A percentile compares a stretch with the other conserved stretches of the same genome.
phyloP scores from a whole-genome alignment of 2,329 filamentous ascomycete genomes.

The Zasmidium citrigriseum region DNA sequence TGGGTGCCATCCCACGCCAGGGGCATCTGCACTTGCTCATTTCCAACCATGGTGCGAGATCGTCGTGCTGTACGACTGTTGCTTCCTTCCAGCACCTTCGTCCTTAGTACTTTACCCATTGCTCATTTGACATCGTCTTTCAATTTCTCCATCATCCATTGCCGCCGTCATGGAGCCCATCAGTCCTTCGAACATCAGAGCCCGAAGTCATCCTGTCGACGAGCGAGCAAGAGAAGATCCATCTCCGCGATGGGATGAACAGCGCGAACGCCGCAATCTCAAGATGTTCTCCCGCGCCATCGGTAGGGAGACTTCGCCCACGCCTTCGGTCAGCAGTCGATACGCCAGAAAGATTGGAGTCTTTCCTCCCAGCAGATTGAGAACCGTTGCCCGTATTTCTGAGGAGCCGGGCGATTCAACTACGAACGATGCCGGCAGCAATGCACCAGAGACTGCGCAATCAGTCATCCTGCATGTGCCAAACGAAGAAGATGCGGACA shows the following conservation, averaged over 20 bases:
- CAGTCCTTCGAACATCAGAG: too few relatives aligned
- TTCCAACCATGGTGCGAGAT: too few relatives aligned
- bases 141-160: too few relatives aligned
- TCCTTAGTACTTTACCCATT: too few relatives aligned
- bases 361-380: neutral
- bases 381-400: neutral
- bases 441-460: neutral
- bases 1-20: too few relatives aligned
- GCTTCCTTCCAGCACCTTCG: too few relatives aligned
- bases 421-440: neutral
- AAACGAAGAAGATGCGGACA: neutral
- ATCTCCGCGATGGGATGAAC: neutral
- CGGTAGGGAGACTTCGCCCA: neutral
- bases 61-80: too few relatives aligned
- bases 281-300: neutral
- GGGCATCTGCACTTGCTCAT: too few relatives aligned
- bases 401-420: neutral
- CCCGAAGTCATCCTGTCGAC: neutral
- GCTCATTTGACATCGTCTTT: too few relatives aligned
- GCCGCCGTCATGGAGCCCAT: too few relatives aligned
- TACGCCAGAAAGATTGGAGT: neutral
- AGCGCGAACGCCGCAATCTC: neutral
- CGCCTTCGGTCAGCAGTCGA: neutral
- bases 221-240: neutral
- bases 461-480: neutral